Evolutionary conservation across 345 rosid species (phyloP).

Genomic region (Passiflora organensis): DNA sequence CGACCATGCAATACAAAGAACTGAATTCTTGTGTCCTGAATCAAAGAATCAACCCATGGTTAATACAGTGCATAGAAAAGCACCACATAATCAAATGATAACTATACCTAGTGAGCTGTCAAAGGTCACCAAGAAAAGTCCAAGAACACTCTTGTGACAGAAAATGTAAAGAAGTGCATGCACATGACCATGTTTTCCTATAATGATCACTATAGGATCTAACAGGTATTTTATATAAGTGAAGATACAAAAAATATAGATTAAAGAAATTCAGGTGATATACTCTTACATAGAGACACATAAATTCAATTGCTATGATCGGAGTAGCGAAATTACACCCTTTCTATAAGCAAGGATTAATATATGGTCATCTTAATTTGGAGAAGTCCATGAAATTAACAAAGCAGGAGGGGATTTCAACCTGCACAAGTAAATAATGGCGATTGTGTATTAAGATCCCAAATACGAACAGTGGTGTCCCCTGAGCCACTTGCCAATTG

Average conservation of each 20-base stretch:
- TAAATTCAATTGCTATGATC: no score
- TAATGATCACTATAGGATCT: conserved; percentile 1
- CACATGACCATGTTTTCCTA: no score
- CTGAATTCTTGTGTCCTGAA: conserved; percentile 96
- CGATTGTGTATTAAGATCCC: conserved; percentile 93
- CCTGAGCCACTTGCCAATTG: conserved; percentile 97
- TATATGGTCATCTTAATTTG: no score
- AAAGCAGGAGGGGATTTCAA: conserved; percentile 13
- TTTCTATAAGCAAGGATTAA: no score
- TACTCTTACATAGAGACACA: no score
- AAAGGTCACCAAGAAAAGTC: neutral
- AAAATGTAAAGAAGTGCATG: no score
- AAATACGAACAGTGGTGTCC: conserved; percentile 87
- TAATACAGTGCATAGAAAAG: neutral
- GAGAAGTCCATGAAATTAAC: no score
- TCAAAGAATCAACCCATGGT: conserved; percentile 1
- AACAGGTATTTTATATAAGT: no score
- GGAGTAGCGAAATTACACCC: no score
- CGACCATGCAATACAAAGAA: conserved; percentile 90
- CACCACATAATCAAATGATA: neutral
- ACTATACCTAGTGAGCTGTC: neutral
- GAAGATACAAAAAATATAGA: no score
- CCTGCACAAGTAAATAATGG: conserved; percentile 93
- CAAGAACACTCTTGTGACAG: neutral
- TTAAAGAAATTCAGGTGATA: no score